A percentile compares a stretch with the other conserved stretches of the same genome.
phyloP scores from a whole-genome alignment of 176 grass and related monocot genomes.

The Carex scoparia region DNA sequence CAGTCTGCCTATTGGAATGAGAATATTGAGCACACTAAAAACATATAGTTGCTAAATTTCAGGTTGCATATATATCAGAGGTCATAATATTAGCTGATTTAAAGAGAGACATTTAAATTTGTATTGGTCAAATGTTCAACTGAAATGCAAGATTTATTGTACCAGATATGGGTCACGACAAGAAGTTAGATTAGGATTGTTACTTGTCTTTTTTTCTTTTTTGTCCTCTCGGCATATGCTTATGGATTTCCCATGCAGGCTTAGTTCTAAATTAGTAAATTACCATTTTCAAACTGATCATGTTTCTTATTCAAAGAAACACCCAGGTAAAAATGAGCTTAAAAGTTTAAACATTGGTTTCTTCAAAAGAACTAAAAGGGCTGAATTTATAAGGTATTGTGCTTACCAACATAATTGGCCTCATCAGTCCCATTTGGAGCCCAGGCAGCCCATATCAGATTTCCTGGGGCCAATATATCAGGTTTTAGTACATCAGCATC shows the following conservation, averaged over 20 bases:
- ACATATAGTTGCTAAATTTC: background rate
- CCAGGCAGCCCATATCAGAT: slow-evolving; percentile 97
- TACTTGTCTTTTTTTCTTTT: background rate
- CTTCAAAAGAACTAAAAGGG: background rate
- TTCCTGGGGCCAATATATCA: slow-evolving; percentile 88
- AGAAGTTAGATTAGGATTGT: background rate
- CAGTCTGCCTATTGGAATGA: background rate
- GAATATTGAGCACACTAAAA: background rate
- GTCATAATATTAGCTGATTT: background rate
- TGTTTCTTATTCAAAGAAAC: background rate
- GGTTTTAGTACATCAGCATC: slow-evolving; percentile 98
- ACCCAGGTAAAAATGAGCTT: background rate
- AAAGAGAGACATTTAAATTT: slow-evolving; percentile 5
- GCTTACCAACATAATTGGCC: slow-evolving; percentile 70
- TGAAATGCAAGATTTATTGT: background rate
- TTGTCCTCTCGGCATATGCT: background rate
- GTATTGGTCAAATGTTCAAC: background rate
- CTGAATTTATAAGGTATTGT: background rate
- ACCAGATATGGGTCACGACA: background rate
- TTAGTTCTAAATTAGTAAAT: background rate
- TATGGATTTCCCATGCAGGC: background rate
- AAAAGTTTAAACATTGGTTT: background rate
- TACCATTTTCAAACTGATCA: background rate
- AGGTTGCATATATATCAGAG: background rate
- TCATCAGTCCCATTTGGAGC: slow-evolving; percentile 94